These are phyloP conservation scores for Kwoniella bestiolae DNA, from an alignment of 768 basidiomycete species.

Conservation along the genomic window DNA sequence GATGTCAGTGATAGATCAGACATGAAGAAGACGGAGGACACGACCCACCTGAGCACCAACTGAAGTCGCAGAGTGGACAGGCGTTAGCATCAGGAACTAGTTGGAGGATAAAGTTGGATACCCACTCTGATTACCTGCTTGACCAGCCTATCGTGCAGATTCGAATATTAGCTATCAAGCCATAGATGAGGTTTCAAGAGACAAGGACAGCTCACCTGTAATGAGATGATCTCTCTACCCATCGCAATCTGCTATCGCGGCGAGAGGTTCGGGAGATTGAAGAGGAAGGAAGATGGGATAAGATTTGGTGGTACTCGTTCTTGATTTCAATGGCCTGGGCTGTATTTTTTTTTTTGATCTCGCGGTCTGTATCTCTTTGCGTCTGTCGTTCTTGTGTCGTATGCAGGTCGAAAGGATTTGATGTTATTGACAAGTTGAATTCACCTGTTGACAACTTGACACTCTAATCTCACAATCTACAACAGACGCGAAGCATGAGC, in stretches of 20 bases:
- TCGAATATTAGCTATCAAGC: not conserved
- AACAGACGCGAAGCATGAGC: too few relatives aligned
- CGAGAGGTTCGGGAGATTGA: not conserved
- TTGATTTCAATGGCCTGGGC: too few relatives aligned
- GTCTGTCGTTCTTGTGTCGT: not conserved
- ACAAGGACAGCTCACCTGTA: slow-evolving; percentile 49
- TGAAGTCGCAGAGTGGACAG: slow-evolving; percentile 57
- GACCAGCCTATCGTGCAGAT: slow-evolving; percentile 67
- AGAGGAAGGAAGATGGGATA: not conserved
- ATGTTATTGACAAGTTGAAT: not conserved
- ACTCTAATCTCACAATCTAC: too few relatives aligned
- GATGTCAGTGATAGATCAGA: not conserved
- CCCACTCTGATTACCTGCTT: slow-evolving; percentile 91
- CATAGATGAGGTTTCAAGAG: too few relatives aligned
- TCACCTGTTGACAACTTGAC: too few relatives aligned
- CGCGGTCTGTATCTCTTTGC: too few relatives aligned
- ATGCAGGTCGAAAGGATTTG: not conserved
- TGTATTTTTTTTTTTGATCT: too few relatives aligned
- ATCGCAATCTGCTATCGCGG: slow-evolving; percentile 23
- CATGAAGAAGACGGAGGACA: too few relatives aligned
- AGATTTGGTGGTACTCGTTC: not conserved
- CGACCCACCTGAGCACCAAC: slow-evolving; percentile 75
- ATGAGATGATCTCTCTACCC: slow-evolving; percentile 59
- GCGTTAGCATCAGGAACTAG: too few relatives aligned
- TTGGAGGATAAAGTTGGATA: slow-evolving; percentile 4